Base-by-base conservation (phyloP, 1,139 yeast species). In the Suhomyces maxii region DNA sequence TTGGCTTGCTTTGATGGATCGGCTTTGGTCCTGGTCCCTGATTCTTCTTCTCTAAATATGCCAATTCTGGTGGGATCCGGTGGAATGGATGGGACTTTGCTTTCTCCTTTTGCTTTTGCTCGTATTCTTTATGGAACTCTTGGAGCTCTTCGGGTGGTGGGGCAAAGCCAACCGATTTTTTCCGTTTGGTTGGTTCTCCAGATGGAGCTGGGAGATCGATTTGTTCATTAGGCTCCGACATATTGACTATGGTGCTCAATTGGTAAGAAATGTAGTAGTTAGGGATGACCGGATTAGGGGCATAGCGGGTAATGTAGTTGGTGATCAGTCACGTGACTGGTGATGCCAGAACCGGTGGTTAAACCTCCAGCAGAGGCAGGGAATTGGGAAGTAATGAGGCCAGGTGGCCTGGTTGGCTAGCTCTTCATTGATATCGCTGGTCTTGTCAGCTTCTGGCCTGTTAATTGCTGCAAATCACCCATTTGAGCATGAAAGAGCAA, bases 151-250 rank as follows among this genome's bases (percentile, higher is more conserved):
- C 73, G 36, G 54, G 62, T 1, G 78, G 77, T 2, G 71, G 66
- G 8, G 77, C 77, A 63, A 74, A 74, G 2, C 77, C 77, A 7
- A 73, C 79, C 23, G 68, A 57, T 50, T 68, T 67, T 51, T 59
- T 67, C 33, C 23, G 30, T 33, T 10, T 36, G 37, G 30, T 25
- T 12, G 11, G 11, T 13, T 33, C 18, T 36, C 30, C 14, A 11
- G 32, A 9, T 11, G 39, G 30, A 11, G 6, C 31, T 11, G 39
- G 28, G 26, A 25, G 35, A 36, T 14, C 9, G 31, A 31, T 26
- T 13, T 12, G 37, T 13, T 12, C 25, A 11, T 32, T 23, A 3
- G 36, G 32, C 30, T 41, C 42, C 13, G 39, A 36, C 43, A 41
- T 41, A 23, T 12, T 33, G 30, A 11, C 11, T 12, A 26, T 23